phyloP scores from a whole-genome alignment of 768 basidiomycete genomes.

The Hypsizygus marmoreus region DNA sequence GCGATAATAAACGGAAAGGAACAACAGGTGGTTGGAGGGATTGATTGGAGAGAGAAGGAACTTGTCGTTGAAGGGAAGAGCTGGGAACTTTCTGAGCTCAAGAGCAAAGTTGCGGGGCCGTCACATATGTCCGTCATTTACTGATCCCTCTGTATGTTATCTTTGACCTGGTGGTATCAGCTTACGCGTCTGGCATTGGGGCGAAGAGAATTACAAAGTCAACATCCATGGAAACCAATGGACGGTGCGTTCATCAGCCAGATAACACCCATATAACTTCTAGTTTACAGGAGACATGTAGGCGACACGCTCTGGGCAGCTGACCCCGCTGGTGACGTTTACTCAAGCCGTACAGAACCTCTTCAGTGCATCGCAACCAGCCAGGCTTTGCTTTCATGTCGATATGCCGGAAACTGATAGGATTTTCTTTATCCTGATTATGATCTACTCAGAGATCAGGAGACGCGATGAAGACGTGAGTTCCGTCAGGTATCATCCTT shows the following conservation, averaged over 20 bases:
- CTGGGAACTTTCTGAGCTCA: slow-evolving; percentile 10
- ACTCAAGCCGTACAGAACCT: slow-evolving; percentile 8
- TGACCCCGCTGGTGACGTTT: slow-evolving; percentile 7
- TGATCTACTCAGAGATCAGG: slow-evolving; percentile 12
- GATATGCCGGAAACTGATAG: slow-evolving; percentile 3
- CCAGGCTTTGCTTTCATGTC: slow-evolving; percentile 6
- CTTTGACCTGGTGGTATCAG: not conserved
- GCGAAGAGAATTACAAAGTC: slow-evolving; percentile 3
- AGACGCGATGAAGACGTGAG: slow-evolving; percentile 15
- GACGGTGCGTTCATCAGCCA: slow-evolving; percentile 1
- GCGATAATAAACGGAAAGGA: not conserved
- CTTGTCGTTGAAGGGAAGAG: slow-evolving; percentile 3
- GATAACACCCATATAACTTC: not conserved
- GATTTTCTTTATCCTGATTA: slow-evolving; percentile 11
- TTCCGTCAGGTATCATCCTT: too few species aligned
- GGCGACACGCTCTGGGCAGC: not conserved
- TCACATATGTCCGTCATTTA: not conserved
- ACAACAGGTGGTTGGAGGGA: slow-evolving; percentile 10
- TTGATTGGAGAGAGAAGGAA: slow-evolving; percentile 12
- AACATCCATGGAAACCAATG: slow-evolving; percentile 10
- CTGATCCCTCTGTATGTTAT: not conserved
- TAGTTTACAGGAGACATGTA: too few species aligned
- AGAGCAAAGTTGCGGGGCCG: slow-evolving; percentile 3
- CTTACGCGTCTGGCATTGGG: slow-evolving; percentile 14
- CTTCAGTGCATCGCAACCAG: slow-evolving; percentile 10